phyloP scores from a whole-genome alignment of 2,329 filamentous ascomycete genomes.

The Beauveria medogensis region DNA sequence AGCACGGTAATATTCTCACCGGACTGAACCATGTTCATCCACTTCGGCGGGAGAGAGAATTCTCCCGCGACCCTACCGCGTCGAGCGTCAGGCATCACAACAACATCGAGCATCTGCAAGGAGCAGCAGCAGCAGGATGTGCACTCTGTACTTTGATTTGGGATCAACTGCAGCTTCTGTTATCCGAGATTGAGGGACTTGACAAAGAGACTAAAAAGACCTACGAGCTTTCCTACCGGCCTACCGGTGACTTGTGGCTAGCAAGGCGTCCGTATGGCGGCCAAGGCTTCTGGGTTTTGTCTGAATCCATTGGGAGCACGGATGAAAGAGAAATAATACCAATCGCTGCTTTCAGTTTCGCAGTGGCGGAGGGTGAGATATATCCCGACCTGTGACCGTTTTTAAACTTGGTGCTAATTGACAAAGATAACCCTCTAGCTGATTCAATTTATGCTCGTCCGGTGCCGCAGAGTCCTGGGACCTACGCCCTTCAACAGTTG shows the following conservation, averaged over 20 bases:
- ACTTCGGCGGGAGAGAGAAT: neutral
- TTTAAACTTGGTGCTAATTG: neutral
- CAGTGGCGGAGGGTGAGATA: neutral
- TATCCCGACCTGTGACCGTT: neutral
- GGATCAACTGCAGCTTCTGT: neutral
- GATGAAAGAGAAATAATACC: neutral
- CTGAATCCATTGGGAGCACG: neutral
- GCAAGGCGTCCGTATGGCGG: neutral
- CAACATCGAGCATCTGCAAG: neutral
- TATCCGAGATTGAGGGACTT: neutral
- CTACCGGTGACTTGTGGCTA: conserved; percentile 4
- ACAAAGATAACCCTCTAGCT: neutral
- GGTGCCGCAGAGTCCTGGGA: neutral
- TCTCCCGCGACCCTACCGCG: neutral
- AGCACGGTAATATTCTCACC: neutral
- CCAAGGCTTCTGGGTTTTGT: conserved; percentile 8
- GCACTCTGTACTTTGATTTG: conserved; percentile 2
- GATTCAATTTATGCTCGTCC: neutral
- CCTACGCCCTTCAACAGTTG: neutral
- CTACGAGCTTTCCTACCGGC: neutral
- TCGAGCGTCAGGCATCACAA: neutral
- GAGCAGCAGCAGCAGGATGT: neutral
- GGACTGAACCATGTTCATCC: neutral
- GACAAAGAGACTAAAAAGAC: neutral
- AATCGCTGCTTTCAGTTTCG: neutral